Percentiles rank a stretch among this genome's conserved stretches.
phyloP scores from a whole-genome alignment of 306 rosid genomes.

The Acacia acuminata region DNA sequence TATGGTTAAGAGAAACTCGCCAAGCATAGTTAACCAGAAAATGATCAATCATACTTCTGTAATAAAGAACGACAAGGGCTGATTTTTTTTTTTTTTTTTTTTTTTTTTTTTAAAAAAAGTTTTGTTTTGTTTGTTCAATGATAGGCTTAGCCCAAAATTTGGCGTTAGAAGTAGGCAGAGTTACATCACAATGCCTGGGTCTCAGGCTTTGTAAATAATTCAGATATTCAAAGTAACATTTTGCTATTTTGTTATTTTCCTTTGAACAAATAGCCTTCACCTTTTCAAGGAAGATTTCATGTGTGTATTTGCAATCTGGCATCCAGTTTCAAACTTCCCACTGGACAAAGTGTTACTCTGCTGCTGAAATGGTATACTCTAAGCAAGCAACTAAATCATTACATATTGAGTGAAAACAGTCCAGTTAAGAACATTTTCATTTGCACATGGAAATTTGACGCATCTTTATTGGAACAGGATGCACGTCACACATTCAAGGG shows the following conservation, averaged over 20 bases:
- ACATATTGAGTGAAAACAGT: not conserved
- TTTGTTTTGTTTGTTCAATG: not conserved
- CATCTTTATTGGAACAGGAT: not conserved
- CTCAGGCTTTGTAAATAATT: not conserved
- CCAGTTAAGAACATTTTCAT: not conserved
- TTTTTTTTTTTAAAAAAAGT: not conserved
- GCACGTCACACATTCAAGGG: not conserved
- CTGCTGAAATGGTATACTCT: not conserved
- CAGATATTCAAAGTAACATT: not conserved
- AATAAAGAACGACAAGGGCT: not conserved
- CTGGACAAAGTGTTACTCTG: not conserved
- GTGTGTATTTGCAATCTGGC: not conserved
- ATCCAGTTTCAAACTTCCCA: not conserved
- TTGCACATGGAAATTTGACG: constrained; percentile 10
- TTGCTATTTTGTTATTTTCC: not conserved
- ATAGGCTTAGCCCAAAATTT: not conserved
- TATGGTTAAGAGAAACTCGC: constrained; percentile 16
- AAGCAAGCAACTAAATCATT: not conserved
- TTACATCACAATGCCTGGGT: not conserved
- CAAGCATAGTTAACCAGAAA: not conserved
- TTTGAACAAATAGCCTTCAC: not conserved
- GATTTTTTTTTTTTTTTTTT: not conserved
- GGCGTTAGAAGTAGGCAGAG: not conserved
- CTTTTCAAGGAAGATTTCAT: not conserved
- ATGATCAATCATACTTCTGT: not conserved